These are phyloP conservation scores for Plasmopara muralis DNA, from an alignment of 352 stramenopile species.

Conservation along the genomic window DNA sequence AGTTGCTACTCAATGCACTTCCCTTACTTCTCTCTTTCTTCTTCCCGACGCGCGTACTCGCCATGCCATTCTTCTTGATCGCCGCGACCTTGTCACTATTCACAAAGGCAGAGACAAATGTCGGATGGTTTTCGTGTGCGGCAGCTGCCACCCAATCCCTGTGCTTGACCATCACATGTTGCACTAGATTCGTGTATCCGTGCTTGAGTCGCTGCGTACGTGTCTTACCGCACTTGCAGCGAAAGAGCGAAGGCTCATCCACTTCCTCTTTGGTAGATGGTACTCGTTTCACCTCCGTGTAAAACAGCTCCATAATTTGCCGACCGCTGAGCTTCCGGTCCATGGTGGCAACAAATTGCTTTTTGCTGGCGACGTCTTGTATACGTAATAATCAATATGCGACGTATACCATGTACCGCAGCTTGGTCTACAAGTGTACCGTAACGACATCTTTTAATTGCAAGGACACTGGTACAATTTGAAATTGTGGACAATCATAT, in stretches of 20 bases:
- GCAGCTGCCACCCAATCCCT: constrained; percentile 40
- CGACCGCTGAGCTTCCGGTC: constrained; percentile 28
- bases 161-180: constrained; percentile 63
- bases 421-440: too few species aligned
- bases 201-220: constrained; percentile 43
- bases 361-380: constrained; percentile 1
- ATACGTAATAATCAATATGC: background rate
- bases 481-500: background rate
- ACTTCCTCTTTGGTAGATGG: constrained; percentile 1
- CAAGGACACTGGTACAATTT: too few species aligned
- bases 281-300: constrained; percentile 21
- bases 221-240: constrained; percentile 57
- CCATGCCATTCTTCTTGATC: constrained; percentile 11
- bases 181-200: constrained; percentile 58
- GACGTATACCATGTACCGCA: background rate
- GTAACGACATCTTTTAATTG: too few species aligned
- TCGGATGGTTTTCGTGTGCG: constrained; percentile 18
- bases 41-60: background rate
- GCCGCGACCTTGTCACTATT: constrained; percentile 11
- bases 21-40: constrained; percentile 1
- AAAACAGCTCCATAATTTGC: constrained; percentile 48
- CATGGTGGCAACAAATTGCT: constrained; percentile 14
- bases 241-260: constrained; percentile 28
- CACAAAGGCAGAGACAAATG: constrained; percentile 10
- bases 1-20: background rate